Evolutionary conservation across 2,329 filamentous ascomycete species (phyloP), one percentile per base, ranked within the genome.

Genomic region (Dactylonectria estremocensis): DNA sequence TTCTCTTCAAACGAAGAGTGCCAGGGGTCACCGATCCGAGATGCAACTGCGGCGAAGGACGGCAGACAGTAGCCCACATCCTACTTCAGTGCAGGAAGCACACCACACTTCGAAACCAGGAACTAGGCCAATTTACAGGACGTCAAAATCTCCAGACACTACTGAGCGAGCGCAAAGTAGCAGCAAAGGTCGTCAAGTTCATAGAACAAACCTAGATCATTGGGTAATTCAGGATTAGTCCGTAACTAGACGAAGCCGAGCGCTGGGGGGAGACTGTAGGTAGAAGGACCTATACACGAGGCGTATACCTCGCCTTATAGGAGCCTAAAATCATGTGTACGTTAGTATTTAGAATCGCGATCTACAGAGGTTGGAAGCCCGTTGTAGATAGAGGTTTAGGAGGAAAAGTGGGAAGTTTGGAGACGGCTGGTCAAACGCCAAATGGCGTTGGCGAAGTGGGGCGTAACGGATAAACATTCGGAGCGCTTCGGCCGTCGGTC

Each of bases 1-100:
- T 69, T 37, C 61, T 67, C 61, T 67, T 67, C 43, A 69, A 52
- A 56, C 64, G 52, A 57, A 67, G 61, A 69, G 61, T 65, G 37
- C 61, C 40, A 24, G 64, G 56, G 8, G 37, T 64, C 18, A 65
- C 52, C 10, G 40, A 60, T 54, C 52, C 48, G 8, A 62, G 43
- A 43, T 68, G 49, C 61, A 33, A 18, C 52, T 70, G 33, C 57
- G 11, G 54, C 13, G 52, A 67, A 65, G 61, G 57, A 64, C 49
- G 35, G 56, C 48, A 65, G 58, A 65, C 48, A n/a, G 64, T 67
- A 58, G 58, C 46, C 24, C 37, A 67, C n/a, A 49, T 62, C 64
- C 57, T 69, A n/a, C 53, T 67, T 16, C n/a, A 35, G n/a, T 60
- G 45, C 18, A 31, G 40, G 40, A 46, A 48, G 18, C 40, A 60